Evolutionary conservation across 2,329 filamentous ascomycete species (phyloP).

Genomic region (Zymoseptoria tritici): DNA sequence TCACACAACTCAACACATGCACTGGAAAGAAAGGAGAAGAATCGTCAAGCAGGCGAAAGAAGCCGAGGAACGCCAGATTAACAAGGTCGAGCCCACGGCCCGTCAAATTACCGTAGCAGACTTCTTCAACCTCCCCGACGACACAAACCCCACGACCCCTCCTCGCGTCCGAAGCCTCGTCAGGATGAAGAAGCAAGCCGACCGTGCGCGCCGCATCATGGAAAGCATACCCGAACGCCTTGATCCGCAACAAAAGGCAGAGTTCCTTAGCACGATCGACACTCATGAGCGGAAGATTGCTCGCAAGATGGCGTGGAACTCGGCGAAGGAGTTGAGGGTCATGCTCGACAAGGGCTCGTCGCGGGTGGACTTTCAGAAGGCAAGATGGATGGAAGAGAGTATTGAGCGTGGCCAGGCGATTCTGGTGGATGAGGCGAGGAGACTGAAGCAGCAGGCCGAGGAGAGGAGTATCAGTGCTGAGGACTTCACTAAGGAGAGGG

Average conservation of each 20-base stretch:
- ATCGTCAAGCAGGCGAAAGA: neutral
- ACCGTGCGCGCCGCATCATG: slow-evolving; percentile 1
- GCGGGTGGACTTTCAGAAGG: slow-evolving; percentile 14
- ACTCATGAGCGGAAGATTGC: slow-evolving; percentile 13
- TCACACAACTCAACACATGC: slow-evolving; percentile 1
- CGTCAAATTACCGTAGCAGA: slow-evolving; percentile 17
- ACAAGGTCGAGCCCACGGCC: slow-evolving; percentile 10
- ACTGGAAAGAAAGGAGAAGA: neutral
- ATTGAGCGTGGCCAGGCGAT: slow-evolving; percentile 22
- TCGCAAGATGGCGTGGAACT: slow-evolving; percentile 18
- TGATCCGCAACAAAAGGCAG: slow-evolving; percentile 4
- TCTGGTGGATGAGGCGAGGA: slow-evolving; percentile 17
- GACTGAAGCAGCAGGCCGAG: slow-evolving; percentile 9
- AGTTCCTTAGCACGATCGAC: slow-evolving; percentile 5
- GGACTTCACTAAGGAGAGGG: slow-evolving; percentile 13
- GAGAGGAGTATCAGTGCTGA: slow-evolving; percentile 10
- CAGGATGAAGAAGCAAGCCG: slow-evolving; percentile 2
- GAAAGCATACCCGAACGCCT: neutral
- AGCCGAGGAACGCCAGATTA: too few species aligned
- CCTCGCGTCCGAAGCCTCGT: slow-evolving; percentile 14
- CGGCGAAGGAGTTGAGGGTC: slow-evolving; percentile 18
- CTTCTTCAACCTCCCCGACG: slow-evolving; percentile 15
- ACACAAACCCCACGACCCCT: neutral
- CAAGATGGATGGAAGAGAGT: slow-evolving; percentile 21
- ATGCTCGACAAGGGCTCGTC: slow-evolving; percentile 24